Evolutionary conservation across 1,284 basidiomycete genomes (phyloP).

Genomic region (Ustilago tritici): DNA sequence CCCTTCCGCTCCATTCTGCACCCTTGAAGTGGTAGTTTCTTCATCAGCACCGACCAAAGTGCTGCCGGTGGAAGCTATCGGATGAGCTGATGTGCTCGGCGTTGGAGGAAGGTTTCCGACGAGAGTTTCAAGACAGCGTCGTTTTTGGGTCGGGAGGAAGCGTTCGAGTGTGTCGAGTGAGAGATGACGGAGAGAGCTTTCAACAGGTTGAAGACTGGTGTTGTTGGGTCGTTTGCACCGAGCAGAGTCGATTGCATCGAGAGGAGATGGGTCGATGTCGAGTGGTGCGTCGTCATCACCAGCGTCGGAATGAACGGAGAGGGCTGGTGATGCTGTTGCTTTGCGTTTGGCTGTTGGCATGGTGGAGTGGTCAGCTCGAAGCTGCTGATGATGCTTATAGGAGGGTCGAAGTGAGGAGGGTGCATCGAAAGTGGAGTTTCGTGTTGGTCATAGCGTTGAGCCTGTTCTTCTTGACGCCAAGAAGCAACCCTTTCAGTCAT

Average conservation of each 20-base stretch:
- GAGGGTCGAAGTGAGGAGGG: neutral
- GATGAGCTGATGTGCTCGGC: neutral
- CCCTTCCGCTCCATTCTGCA: neutral
- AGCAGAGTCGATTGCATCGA: conserved; percentile 6
- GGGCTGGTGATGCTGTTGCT: conserved; percentile 17
- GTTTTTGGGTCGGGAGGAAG: conserved; percentile 23
- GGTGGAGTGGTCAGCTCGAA: neutral
- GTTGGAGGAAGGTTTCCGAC: conserved; percentile 26
- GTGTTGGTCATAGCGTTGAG: conserved; percentile 5
- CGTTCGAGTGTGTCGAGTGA: conserved; percentile 15
- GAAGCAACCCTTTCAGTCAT: neutral
- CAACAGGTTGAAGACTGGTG: neutral
- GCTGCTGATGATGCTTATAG: neutral
- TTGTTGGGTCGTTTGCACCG: conserved; percentile 18
- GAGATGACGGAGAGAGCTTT: conserved; percentile 19
- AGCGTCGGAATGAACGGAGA: conserved; percentile 4
- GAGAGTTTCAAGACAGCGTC: conserved; percentile 27
- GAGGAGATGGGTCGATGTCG: conserved; percentile 24
- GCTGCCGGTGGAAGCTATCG: neutral
- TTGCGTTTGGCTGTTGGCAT: conserved; percentile 29
- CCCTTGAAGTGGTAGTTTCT: neutral
- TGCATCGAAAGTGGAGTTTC: conserved; percentile 1
- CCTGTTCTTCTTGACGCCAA: neutral
- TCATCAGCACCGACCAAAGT: neutral
- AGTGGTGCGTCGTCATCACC: conserved; percentile 9